phyloP scores from a whole-genome alignment of 2,329 filamentous ascomycete genomes.

The Sporothrix phasma region DNA sequence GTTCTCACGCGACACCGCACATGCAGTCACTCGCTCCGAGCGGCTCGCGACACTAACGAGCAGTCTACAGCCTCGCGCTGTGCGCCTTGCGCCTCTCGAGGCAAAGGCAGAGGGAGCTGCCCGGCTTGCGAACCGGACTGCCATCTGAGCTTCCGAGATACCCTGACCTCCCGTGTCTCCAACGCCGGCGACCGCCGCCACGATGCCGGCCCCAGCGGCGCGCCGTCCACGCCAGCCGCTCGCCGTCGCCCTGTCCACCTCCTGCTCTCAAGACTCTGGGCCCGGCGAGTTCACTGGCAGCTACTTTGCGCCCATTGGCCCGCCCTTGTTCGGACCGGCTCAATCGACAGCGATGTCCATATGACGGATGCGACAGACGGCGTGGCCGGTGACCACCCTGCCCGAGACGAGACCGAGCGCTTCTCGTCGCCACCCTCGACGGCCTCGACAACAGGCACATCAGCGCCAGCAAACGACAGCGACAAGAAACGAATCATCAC shows the following conservation, averaged over 20 bases:
- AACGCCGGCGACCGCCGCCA: not conserved
- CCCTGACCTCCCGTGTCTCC: too few species aligned
- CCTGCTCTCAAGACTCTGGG: not conserved
- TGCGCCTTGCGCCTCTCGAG: not conserved
- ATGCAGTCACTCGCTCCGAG: not conserved
- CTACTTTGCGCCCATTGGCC: slow-evolving; percentile 4
- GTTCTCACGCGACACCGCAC: not conserved
- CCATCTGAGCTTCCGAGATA: too few species aligned
- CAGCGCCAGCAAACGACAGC: not conserved
- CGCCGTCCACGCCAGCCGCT: slow-evolving; percentile 4
- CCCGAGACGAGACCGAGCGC: not conserved
- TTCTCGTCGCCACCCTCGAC: slow-evolving; percentile 10
- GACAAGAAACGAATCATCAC: not conserved
- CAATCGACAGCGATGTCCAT: slow-evolving; percentile 14
- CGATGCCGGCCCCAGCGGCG: slow-evolving; percentile 2
- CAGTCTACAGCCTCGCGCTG: not conserved
- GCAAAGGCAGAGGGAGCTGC: not conserved
- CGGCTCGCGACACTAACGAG: not conserved
- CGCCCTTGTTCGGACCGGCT: not conserved
- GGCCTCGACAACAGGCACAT: slow-evolving; percentile 3
- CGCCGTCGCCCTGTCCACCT: slow-evolving; percentile 11
- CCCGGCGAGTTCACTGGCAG: not conserved
- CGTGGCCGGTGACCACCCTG: not conserved
- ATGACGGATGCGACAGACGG: slow-evolving; percentile 17
- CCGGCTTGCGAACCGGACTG: not conserved